A percentile compares a stretch with the other conserved stretches of the same genome.
Evolutionary conservation across 345 rosid species (phyloP).

Genomic region (Linum lewisii): DNA sequence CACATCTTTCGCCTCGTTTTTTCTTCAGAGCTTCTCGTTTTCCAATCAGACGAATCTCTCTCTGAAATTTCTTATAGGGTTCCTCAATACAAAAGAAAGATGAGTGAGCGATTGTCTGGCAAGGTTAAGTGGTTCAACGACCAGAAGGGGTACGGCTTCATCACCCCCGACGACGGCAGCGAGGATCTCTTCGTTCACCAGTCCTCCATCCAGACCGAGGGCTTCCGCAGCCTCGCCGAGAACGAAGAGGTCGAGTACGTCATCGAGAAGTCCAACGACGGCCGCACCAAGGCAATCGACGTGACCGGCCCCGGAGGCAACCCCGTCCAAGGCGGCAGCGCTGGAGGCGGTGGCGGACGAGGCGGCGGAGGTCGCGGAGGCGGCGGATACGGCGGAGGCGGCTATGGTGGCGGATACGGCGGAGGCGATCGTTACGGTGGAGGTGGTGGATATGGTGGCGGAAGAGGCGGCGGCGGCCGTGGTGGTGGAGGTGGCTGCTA

Average conservation of each 20-base stretch:
- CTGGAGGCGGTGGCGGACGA: conserved; percentile 12
- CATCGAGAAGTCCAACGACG: conserved; percentile 16
- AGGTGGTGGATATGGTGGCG: conserved; percentile 18
- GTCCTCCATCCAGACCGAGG: conserved; percentile 22
- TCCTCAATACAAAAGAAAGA: neutral
- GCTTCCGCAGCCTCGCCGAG: conserved; percentile 22
- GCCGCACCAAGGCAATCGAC: conserved; percentile 69
- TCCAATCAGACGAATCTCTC: neutral
- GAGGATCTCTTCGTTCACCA: conserved; percentile 27
- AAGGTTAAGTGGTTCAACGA: conserved; percentile 23
- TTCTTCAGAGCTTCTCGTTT: neutral
- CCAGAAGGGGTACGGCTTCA: conserved; percentile 25
- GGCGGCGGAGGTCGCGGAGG: conserved; percentile 28
- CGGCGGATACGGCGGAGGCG: conserved; percentile 22
- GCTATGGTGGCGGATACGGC: conserved; percentile 20
- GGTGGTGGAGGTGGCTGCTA: conserved; percentile 11
- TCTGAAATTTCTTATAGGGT: neutral
- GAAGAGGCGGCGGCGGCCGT: conserved; percentile 19
- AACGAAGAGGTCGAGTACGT: conserved; percentile 24
- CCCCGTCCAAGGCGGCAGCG: conserved; percentile 45
- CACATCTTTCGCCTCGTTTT: neutral
- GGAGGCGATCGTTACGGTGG: too few relatives aligned
- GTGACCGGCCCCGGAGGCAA: conserved; percentile 64
- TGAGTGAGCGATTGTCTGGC: conserved; percentile 17
- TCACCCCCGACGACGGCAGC: conserved; percentile 24